Base-by-base conservation (phyloP, 192 early-diverging fungal genomes). In the Neocallimastix lanati region DNA sequence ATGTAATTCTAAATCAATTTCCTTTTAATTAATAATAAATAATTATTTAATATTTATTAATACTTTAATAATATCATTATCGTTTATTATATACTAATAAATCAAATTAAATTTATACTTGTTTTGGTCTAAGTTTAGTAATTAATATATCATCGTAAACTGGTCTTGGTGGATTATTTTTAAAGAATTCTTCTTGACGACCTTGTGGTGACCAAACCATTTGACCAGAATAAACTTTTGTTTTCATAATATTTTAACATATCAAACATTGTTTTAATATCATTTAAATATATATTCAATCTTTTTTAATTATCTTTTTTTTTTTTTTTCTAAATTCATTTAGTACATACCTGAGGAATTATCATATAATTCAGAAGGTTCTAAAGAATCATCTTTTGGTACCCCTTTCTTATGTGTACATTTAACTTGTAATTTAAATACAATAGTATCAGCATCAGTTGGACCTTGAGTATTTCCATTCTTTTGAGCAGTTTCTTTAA, bases 71-170 rank as follows among this genome's bases (percentile, higher is more conserved):
- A n/a, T n/a, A n/a, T n/a, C n/a, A n/a, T n/a, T n/a, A n/a, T n/a
- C n/a, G n/a, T n/a, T n/a, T n/a, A n/a, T n/a, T n/a, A n/a, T n/a
- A n/a, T n/a, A n/a, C n/a, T n/a, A n/a, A n/a, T n/a, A n/a, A n/a
- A n/a, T n/a, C n/a, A n/a, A n/a, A n/a, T n/a, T n/a, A n/a, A n/a
- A n/a, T n/a, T n/a, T 14, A 16, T 58, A 76, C 83, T 85, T 99
- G 95, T 28, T 95, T 96, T 13, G 96, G 96, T 29, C 95, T 87
- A 81, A 99, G 83, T 85, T 99, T 98, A 29, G 94, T 92, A 76
- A 99, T 85, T 15, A 99, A 86, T 82, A 99, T 98, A 82, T 99
- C 94, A 82, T 94, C 89, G 79, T 90, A 85, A n/a, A 97, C 94
- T 6, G 94, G 93, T 76, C 86, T 81, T 79, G 95, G 91, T 27